phyloP scores from a whole-genome alignment of 75 land plant genomes.

The Cunninghamia lanceolata region DNA sequence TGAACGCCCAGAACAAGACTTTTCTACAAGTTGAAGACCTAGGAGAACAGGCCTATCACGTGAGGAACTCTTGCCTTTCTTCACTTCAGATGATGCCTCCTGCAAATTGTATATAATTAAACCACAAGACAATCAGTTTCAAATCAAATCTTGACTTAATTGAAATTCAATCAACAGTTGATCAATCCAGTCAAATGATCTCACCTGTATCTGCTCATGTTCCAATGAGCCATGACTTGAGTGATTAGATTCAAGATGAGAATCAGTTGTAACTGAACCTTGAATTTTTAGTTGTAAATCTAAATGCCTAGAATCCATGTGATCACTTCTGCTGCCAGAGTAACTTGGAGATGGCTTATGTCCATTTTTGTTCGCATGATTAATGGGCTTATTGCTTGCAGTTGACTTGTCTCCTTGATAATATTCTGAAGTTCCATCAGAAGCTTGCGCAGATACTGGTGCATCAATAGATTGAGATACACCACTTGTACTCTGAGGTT shows the following conservation, averaged over 20 bases:
- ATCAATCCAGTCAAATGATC: not conserved
- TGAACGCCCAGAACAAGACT: not conserved
- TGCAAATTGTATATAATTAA: not conserved
- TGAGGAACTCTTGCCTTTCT: not conserved
- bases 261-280: not conserved
- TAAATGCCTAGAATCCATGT: not conserved
- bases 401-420: not conserved
- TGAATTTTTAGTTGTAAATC: slow-evolving; percentile 10
- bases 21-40: slow-evolving; percentile 5
- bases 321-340: slow-evolving; percentile 3
- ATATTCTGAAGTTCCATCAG: slow-evolving; percentile 7
- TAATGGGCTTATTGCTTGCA: not conserved
- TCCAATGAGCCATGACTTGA: not conserved
- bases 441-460: not conserved
- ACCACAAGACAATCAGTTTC: not conserved
- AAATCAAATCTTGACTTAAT: not conserved
- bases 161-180: not conserved
- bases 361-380: not conserved
- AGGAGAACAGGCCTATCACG: not conserved
- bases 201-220: slow-evolving; percentile 14
- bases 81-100: slow-evolving; percentile 11
- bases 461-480: slow-evolving; percentile 6
- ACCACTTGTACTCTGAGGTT: slow-evolving; percentile 5
- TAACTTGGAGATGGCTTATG: slow-evolving; percentile 7
- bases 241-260: slow-evolving; percentile 11